These are phyloP conservation scores for Phlegmacium glaucopus DNA, from an alignment of 768 basidiomycete species.

Conservation along the genomic window DNA sequence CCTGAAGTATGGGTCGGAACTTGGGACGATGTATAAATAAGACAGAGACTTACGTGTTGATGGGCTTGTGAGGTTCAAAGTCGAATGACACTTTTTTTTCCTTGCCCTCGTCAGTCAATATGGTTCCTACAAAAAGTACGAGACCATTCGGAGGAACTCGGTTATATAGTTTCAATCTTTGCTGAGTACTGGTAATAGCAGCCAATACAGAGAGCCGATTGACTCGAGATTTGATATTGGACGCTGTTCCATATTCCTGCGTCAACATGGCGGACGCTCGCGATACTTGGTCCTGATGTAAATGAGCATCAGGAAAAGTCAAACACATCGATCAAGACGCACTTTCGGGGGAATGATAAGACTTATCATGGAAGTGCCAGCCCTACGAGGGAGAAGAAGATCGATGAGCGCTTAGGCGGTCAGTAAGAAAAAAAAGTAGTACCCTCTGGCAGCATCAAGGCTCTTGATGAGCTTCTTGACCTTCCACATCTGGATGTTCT, in stretches of 20 bases:
- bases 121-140: constrained; percentile 96
- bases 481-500: constrained; percentile 98
- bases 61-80: constrained; percentile 98
- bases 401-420: constrained; percentile 19
- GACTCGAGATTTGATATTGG: constrained; percentile 99
- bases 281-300: constrained; percentile 82
- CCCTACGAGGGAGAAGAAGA: constrained; percentile 40
- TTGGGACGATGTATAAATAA: neutral
- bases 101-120: constrained; percentile 97
- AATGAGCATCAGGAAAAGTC: neutral
- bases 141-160: constrained; percentile 96
- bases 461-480: constrained; percentile 99
- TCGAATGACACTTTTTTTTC: constrained; percentile 99
- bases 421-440: constrained; percentile 12
- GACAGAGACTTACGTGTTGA: constrained; percentile 78
- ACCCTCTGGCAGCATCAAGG: constrained; percentile 92
- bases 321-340: constrained; percentile 18
- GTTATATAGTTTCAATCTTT: constrained; percentile 94
- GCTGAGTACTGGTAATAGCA: constrained; percentile 97
- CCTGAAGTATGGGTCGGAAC: constrained; percentile 33
- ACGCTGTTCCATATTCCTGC: constrained; percentile 98
- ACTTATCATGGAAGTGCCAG: constrained; percentile 98
- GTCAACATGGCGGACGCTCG: constrained; percentile 94
- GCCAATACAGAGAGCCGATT: constrained; percentile 97
- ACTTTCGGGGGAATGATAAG: constrained; percentile 95